Conservation (phyloP, 192 early-diverging fungal genomes). For the Pilobolus umbonatus region DNA sequence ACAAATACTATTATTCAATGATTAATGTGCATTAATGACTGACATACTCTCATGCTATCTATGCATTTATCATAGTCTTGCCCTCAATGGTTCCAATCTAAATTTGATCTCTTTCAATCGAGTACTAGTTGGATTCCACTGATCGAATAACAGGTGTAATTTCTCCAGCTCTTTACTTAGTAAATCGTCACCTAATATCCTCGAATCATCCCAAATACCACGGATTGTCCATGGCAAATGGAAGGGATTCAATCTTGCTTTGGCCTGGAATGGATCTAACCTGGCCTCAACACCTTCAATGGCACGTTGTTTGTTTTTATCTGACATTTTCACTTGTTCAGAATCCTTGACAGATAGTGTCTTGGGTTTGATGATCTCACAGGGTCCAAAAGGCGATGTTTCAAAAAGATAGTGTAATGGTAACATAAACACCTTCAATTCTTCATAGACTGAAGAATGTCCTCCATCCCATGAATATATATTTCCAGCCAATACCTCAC, state of each 20-base stretch:
- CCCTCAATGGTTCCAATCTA: slow-evolving; percentile 80
- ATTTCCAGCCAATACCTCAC: slow-evolving; percentile 81
- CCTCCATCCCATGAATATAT: slow-evolving; percentile 84
- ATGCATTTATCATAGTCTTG: slow-evolving; percentile 56
- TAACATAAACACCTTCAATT: slow-evolving; percentile 76
- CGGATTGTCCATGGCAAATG: slow-evolving; percentile 92
- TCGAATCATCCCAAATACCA: slow-evolving; percentile 67
- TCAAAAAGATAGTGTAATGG: slow-evolving; percentile 47
- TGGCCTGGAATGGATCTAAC: slow-evolving; percentile 58
- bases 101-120: slow-evolving; percentile 82
- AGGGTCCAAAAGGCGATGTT: slow-evolving; percentile 38
- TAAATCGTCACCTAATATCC: slow-evolving; percentile 44
- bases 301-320: not conserved
- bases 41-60: too few species aligned
- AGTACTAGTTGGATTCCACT: slow-evolving; percentile 75
- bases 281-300: slow-evolving; percentile 13
- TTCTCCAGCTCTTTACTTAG: slow-evolving; percentile 64
- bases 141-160: slow-evolving; percentile 63
- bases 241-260: slow-evolving; percentile 78
- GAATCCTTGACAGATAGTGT: too few species aligned
- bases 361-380: too few species aligned
- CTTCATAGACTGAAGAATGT: slow-evolving; percentile 92
- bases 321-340: too few species aligned
- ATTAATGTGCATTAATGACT: too few species aligned
- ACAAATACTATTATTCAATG: too few species aligned